Percentiles rank a stretch among this genome's conserved stretches.
phyloP scores from a whole-genome alignment of 2,329 filamentous ascomycete species.

The Verruconis gallopava region DNA sequence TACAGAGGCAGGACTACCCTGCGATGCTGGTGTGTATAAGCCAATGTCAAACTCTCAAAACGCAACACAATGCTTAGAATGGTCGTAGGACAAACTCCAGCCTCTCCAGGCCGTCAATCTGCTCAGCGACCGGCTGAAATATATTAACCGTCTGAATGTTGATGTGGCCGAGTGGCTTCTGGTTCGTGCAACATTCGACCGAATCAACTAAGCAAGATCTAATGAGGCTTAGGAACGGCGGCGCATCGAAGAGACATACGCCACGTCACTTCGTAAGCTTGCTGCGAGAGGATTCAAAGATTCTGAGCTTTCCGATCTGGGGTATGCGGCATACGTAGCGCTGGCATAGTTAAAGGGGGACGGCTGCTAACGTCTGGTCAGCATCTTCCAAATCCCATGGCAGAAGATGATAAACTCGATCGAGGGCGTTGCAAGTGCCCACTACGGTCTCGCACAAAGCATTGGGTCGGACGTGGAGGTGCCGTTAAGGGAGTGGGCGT shows the following conservation, averaged over 20 bases:
- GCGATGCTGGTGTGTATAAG: constrained; percentile 67
- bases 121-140: constrained; percentile 75
- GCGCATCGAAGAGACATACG: constrained; percentile 82
- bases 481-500: constrained; percentile 64
- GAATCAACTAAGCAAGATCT: constrained; percentile 6
- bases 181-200: constrained; percentile 55
- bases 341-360: constrained; percentile 3
- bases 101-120: constrained; percentile 70
- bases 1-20: constrained; percentile 83
- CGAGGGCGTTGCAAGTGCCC: constrained; percentile 69
- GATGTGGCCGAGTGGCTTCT: constrained; percentile 96
- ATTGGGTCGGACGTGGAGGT: constrained; percentile 82
- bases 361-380: constrained; percentile 28
- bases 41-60: background rate
- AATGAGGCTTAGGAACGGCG: constrained; percentile 61
- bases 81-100: constrained; percentile 42
- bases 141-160: constrained; percentile 72
- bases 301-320: constrained; percentile 59
- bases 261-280: constrained; percentile 67
- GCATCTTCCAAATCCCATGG: constrained; percentile 85
- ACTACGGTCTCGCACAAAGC: constrained; percentile 64
- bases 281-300: constrained; percentile 62
- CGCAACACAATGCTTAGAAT: constrained; percentile 16
- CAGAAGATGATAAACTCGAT: constrained; percentile 70
- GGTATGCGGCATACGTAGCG: constrained; percentile 65